Evolutionary conservation across 805 yeast species (phyloP), one percentile per base, ranked within the genome.

Genomic region (Candida coleopterorum): DNA sequence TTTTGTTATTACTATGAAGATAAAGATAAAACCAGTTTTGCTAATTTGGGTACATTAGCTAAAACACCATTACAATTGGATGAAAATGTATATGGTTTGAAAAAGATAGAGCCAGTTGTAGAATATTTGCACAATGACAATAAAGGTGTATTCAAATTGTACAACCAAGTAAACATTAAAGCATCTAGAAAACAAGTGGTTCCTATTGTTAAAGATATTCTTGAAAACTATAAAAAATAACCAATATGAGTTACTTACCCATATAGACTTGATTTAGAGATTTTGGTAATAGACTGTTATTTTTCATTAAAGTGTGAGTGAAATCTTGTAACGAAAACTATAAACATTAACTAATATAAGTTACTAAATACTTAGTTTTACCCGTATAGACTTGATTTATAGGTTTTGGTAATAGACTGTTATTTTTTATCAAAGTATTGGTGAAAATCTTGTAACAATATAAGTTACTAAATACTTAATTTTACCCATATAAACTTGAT

Each of bases 141-240:
- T 6, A 33, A 7, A 15, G 34, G 29, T 32, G 33, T 38, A 9
- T 50, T 65, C 32, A 50, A 43, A 32, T 44, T 65, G 6, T 62
- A 43, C 44, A 83, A 82, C 52, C 70, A 68, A 43, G 43, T 36
- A 4, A 77, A 82, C 41, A 49, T 71, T 10, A 55, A 60, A 6
- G 89, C 90, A 1, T 83, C 93, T 24, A 72, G 97, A 49, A 89
- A 89, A 54, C 94, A 85, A 53, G 85, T 88, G 9, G 95, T 85
- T 4, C 97, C 97, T 3, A 56, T 55, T 9, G 58, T 68, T 14
- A 64, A 68, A 52, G 48, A 46, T 1, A 48, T 54, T 20, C 39
- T 66, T 18, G 66, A 61, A 33, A 26, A 29, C 21, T 16, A 26
- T 14, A 12, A 18, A n/a, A n/a, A n/a, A n/a, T n/a, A n/a, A n/a